Base-by-base conservation (phyloP, 2,329 filamentous ascomycete species). In the Colletotrichum higginsianum region DNA sequence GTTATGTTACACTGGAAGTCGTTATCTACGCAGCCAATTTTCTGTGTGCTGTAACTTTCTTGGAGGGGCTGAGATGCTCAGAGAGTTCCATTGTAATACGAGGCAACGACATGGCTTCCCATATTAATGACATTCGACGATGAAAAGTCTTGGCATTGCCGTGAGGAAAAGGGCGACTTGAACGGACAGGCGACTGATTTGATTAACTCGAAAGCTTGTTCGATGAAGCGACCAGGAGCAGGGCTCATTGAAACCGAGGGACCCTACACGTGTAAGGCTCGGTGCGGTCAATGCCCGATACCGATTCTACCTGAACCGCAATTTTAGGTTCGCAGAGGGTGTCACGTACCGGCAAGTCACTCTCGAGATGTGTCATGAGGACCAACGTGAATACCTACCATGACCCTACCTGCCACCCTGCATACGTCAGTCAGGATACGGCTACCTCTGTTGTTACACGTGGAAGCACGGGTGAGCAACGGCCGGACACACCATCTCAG, bases 141-240 rank as follows among this genome's bases (percentile, higher is more conserved):
- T 63, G 15, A 35, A 53, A 58, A 23, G 47, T 42, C 40, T 63
- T 63, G 65, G 65, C 58, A 64, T 26, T 42, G 16, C 35, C 16
- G 46, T 68, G 40, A n/a, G 52, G 44, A 52, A 42, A 50, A 58
- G 26, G 26, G 46, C n/a, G 21, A 47, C n/a, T 53, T 47, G 57
- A 26, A 13, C n/a, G 38, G 40, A 18, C 49, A 47, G 57, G 65
- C 52, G 53, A 63, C 58, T 64, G 68, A 68, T 63, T 71, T 68
- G 68, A 71, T 68, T 60, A 67, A 68, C 60, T 49, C 58, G 52
- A 71, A 71, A 71, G 68, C 65, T 71, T 68, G 46, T 60, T 71
- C 38, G 26, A 23, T 35, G 58, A 49, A 30, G 15, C n/a, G 46
- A 55, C 68, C 13, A 40, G 65, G 68, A 55, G 53, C 68, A 63